These are phyloP conservation scores for Mycena floridula DNA, from an alignment of 768 basidiomycete species.

Conservation along the genomic window DNA sequence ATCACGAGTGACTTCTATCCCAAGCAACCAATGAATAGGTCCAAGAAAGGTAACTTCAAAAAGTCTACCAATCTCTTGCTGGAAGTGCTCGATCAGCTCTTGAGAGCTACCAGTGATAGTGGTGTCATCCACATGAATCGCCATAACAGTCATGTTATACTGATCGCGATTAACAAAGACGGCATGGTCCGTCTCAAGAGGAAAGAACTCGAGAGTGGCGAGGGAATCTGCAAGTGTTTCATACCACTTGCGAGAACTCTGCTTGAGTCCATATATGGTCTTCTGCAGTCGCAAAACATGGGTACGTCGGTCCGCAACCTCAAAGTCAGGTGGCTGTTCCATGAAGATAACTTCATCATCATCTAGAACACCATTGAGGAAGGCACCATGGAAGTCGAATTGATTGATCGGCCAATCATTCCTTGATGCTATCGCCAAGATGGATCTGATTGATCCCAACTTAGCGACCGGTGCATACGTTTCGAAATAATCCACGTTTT, in stretches of 20 bases:
- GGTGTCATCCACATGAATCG: background rate
- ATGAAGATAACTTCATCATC: constrained; percentile 25
- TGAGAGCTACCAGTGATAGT: background rate
- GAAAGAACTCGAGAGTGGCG: too few species aligned
- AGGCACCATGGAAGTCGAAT: constrained; percentile 25
- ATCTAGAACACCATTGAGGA: too few species aligned
- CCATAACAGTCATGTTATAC: background rate
- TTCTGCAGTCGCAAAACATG: background rate
- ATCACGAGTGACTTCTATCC: constrained; percentile 11
- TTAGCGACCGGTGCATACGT: constrained; percentile 15
- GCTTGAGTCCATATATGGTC: constrained; percentile 9
- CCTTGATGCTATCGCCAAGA: constrained; percentile 18
- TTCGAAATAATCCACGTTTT: constrained; percentile 22
- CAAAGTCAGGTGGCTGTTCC: too few species aligned
- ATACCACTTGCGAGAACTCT: too few species aligned
- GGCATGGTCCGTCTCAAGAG: too few species aligned
- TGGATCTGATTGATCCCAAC: too few species aligned
- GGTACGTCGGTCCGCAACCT: constrained; percentile 16
- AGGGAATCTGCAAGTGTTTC: too few species aligned
- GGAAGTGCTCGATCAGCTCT: background rate
- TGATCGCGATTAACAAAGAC: background rate
- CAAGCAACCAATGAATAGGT: constrained; percentile 9
- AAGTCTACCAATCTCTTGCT: too few species aligned
- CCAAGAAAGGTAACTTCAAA: constrained; percentile 1
- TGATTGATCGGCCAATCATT: too few species aligned